Evolutionary conservation across 306 rosid genomes (phyloP).

Genomic region (Pterocarpus santalinus): DNA sequence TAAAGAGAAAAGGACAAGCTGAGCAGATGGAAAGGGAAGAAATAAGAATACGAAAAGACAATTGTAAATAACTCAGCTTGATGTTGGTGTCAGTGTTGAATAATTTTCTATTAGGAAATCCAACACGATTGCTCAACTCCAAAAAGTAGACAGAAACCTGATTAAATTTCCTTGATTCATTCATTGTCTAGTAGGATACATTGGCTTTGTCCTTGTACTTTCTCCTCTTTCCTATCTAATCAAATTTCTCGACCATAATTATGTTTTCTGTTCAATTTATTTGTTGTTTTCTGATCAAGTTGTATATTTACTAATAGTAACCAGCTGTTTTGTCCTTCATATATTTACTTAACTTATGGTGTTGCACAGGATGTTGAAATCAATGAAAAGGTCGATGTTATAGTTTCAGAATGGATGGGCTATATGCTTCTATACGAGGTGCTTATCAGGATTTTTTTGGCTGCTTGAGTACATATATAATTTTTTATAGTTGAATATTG

Average conservation of each 20-base stretch:
- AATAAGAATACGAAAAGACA: not conserved
- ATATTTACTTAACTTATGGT: slow-evolving; percentile 37
- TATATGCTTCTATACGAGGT: slow-evolving; percentile 99
- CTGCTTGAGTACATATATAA: not conserved
- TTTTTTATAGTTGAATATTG: slow-evolving; percentile 19
- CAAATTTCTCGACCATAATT: not conserved
- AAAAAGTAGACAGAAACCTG: not conserved
- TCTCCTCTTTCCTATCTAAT: not conserved
- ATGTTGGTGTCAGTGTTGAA: not conserved
- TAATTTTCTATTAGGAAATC: not conserved
- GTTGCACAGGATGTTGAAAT: slow-evolving; percentile 90
- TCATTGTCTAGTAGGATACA: not conserved
- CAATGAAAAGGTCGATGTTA: slow-evolving; percentile 92
- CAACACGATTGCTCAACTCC: not conserved
- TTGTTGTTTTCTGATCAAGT: not conserved
- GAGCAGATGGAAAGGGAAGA: not conserved
- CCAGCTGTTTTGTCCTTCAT: not conserved
- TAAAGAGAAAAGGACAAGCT: not conserved
- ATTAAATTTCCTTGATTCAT: not conserved
- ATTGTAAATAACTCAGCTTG: not conserved
- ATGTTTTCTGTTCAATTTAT: slow-evolving; percentile 4
- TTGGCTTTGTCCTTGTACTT: not conserved
- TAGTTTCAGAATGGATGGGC: slow-evolving; percentile 99
- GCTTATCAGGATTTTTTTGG: slow-evolving; percentile 43
- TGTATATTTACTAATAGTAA: not conserved